Base-by-base conservation (phyloP, 1,284 basidiomycete species). In the Apiotrichum mycotoxinovorans region DNA sequence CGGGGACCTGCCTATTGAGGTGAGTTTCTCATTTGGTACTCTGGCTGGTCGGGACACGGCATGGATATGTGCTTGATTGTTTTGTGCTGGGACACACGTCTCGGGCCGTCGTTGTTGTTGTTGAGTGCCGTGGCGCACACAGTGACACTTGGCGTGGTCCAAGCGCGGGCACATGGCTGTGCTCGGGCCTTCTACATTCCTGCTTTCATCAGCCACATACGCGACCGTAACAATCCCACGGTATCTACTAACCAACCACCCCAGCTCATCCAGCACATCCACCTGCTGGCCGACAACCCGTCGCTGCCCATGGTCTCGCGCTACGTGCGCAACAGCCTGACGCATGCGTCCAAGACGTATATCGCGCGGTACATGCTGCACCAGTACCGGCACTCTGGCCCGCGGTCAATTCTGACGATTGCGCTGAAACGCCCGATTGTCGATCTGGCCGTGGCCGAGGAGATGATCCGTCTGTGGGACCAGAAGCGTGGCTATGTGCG, bases 211-310 rank as follows among this genome's bases (percentile, higher is more conserved):
- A n/a, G n/a, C n/a, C n/a, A n/a, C 30, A 30, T 5, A 12, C 30
- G 12, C 7, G 7, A 30, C 12, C 38, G 20, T 10, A 20, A 22
- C 40, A 9, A 8, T 3, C 20, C 7, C 40, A 10, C 11, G 10
- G 10, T 9, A 10, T 20, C 37, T 20, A 2, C n/a, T 22, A 11
- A 22, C 50, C n/a, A 5, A 40, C 40, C 33, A n/a, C n/a, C 35
- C 9, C 60, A 91, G 89, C 78, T 92, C 5, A 71, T 91, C 0
- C 86, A 87, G 64, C 83, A 88, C 54, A 81, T 91, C 25, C 85
- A 90, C 60, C 79, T 87, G 15, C 81, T 80, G 58, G 83, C 87
- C 0, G 73, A 82, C 12, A 89, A 86, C 17, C 78, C 82, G 33
- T 65, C 72, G 42, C 75, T 92, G 18, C 87, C 88, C 1, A 75